Conservation (phyloP, 345 rosid species). For the Moricandia moricandioides region DNA sequence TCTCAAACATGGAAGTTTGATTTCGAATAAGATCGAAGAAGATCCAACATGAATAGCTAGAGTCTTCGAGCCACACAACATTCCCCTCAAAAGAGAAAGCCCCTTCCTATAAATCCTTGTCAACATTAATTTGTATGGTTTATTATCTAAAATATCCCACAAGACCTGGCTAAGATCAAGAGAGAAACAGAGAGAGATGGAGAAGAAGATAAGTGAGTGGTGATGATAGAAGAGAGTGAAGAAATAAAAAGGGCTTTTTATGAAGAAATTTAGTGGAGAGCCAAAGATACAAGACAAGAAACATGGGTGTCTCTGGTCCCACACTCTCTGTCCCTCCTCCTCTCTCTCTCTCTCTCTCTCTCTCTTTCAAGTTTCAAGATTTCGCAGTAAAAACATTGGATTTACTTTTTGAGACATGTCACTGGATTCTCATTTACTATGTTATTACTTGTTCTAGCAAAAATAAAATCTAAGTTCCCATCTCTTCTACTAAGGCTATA, state of each 20-base stretch:
- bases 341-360: too few relatives aligned
- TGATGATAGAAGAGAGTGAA: constrained; percentile 33
- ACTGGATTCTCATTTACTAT: constrained; percentile 35
- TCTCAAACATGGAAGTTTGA: constrained; percentile 6
- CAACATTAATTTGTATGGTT: constrained; percentile 17
- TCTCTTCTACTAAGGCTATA: constrained; percentile 16
- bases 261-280: constrained; percentile 36
- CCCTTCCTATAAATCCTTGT: constrained; percentile 20
- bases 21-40: constrained; percentile 6
- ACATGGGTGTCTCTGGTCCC: constrained; percentile 35
- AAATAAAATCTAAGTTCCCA: constrained; percentile 8
- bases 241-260: constrained; percentile 26
- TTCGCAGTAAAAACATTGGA: constrained; percentile 33
- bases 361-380: constrained; percentile 37
- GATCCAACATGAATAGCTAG: constrained; percentile 31
- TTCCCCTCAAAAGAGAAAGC: constrained; percentile 75
- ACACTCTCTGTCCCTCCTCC: background rate
- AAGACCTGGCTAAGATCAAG: constrained; percentile 64
- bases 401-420: constrained; percentile 41
- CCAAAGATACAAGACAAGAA: constrained; percentile 38
- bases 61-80: constrained; percentile 97
- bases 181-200: constrained; percentile 36
- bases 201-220: constrained; percentile 28
- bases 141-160: constrained; percentile 36
- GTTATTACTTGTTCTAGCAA: constrained; percentile 37